Conservation (phyloP, 1,139 yeast species). For the Debaryomycetaceae sp. region DNA sequence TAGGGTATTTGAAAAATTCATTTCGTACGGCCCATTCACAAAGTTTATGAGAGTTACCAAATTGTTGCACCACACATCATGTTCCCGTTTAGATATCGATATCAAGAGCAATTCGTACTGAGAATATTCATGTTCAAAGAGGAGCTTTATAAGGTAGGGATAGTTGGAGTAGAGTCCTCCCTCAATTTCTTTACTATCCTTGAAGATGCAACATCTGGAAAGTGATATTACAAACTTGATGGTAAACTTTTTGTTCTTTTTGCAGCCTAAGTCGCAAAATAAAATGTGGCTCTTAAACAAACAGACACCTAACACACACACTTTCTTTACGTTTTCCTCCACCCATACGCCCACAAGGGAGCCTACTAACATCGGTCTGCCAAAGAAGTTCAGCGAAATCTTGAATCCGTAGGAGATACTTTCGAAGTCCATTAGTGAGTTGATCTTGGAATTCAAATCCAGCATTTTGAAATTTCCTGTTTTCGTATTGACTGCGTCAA, state of each 20-base stretch:
- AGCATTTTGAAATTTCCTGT: slow-evolving; percentile 13
- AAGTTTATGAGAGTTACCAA: slow-evolving; percentile 28
- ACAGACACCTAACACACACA: slow-evolving; percentile 32
- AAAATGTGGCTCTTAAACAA: slow-evolving; percentile 52
- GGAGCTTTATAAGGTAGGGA: slow-evolving; percentile 35
- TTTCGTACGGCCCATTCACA: slow-evolving; percentile 40
- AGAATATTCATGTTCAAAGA: slow-evolving; percentile 39
- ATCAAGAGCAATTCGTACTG: slow-evolving; percentile 47
- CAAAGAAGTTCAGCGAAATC: slow-evolving; percentile 35
- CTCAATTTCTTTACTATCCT: slow-evolving; percentile 19
- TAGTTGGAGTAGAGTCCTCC: slow-evolving; percentile 37
- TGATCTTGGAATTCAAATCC: slow-evolving; percentile 7
- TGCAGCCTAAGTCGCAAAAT: slow-evolving; percentile 16
- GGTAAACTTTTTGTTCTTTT: slow-evolving; percentile 18
- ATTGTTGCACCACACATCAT: slow-evolving; percentile 37
- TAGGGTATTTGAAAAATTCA: slow-evolving; percentile 26
- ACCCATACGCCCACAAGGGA: slow-evolving; percentile 39
- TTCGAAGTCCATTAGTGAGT: slow-evolving; percentile 12
- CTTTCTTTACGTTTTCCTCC: slow-evolving; percentile 15
- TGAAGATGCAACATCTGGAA: slow-evolving; percentile 25
- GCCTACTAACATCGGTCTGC: slow-evolving; percentile 38
- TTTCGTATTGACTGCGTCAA: slow-evolving; percentile 24
- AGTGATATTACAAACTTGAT: slow-evolving; percentile 50
- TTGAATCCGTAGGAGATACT: slow-evolving; percentile 11
- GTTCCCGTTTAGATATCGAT: slow-evolving; percentile 31